These are phyloP conservation scores for Plantago elongata DNA, from an alignment of 257 asterid genomes.

Conservation along the genomic window DNA sequence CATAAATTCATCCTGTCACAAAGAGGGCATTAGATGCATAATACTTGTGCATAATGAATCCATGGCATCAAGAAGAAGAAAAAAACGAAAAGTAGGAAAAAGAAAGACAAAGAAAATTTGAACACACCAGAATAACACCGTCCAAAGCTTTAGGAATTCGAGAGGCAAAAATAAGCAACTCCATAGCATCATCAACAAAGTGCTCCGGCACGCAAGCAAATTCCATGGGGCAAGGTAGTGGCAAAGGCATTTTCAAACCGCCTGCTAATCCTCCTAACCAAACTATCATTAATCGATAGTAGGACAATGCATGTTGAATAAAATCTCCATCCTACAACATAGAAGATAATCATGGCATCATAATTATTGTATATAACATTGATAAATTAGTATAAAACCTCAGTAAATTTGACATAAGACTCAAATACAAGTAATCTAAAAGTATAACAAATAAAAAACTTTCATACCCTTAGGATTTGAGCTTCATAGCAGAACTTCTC, in stretches of 20 bases:
- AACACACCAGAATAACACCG: constrained; percentile 70
- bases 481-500: constrained; percentile 94
- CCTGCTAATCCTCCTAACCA: constrained; percentile 87
- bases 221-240: constrained; percentile 74
- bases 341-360: not conserved
- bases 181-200: constrained; percentile 95
- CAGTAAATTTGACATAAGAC: not conserved
- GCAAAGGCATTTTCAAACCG: constrained; percentile 90
- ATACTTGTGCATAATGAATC: constrained; percentile 2
- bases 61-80: not conserved
- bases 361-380: too few species aligned
- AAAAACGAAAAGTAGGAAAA: too few species aligned
- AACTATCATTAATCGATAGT: constrained; percentile 82
- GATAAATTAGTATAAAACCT: not conserved
- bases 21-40: constrained; percentile 10
- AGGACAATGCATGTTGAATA: constrained; percentile 82
- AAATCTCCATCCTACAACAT: constrained; percentile 73
- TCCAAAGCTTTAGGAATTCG: constrained; percentile 96
- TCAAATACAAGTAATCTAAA: not conserved
- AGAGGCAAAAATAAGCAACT: constrained; percentile 88
- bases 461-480: constrained; percentile 80
- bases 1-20: constrained; percentile 87
- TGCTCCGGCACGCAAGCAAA: constrained; percentile 95
- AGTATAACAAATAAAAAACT: not conserved
- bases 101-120: constrained; percentile 1